Conservation (phyloP, 2,329 filamentous ascomycete genomes). For the Blastomyces parvus region DNA sequence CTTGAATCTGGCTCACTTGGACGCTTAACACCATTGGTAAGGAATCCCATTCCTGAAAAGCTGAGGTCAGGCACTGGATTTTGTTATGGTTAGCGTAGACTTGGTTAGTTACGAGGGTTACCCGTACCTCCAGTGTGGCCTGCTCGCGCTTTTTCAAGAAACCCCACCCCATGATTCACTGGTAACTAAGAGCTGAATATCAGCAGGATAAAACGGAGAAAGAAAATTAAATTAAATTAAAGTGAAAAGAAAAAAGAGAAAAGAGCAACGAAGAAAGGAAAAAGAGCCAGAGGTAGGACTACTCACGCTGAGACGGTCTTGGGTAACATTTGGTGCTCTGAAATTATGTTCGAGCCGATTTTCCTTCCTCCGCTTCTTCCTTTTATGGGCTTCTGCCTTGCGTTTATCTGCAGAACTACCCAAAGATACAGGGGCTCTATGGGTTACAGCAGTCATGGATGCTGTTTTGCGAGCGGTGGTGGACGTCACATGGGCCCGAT, state of each 20-base stretch:
- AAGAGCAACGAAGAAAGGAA: background rate
- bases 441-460: constrained; percentile 29
- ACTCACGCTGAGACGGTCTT: constrained; percentile 44
- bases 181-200: background rate
- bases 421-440: constrained; percentile 34
- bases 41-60: constrained; percentile 22
- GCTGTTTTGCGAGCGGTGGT: constrained; percentile 19
- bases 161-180: background rate
- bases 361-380: constrained; percentile 20
- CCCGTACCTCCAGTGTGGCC: background rate
- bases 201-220: background rate
- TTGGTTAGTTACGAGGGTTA: too few relatives aligned
- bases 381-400: constrained; percentile 16
- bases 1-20: background rate
- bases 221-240: too few relatives aligned
- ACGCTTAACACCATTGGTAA: constrained; percentile 10
- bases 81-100: background rate
- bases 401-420: constrained; percentile 36
- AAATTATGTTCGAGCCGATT: constrained; percentile 47
- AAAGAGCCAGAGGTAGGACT: background rate
- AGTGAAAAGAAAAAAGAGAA: too few relatives aligned
- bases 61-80: constrained; percentile 14
- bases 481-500: constrained; percentile 22
- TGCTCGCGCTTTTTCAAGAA: background rate
- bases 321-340: constrained; percentile 44